phyloP scores from a whole-genome alignment of 495 filamentous ascomycete species.

The Jackrogersella minutella region DNA sequence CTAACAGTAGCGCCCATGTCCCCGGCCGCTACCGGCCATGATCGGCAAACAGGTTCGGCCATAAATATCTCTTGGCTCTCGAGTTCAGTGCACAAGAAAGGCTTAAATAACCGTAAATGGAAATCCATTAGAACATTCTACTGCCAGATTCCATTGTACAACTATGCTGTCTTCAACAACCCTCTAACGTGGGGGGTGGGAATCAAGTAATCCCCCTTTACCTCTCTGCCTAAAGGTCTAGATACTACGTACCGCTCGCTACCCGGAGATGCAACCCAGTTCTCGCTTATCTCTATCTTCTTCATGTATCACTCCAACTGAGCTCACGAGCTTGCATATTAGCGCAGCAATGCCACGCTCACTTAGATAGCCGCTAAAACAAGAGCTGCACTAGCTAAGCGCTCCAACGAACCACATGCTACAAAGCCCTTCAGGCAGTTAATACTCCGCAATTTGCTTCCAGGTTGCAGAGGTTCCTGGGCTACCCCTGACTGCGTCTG shows the following conservation, averaged over 20 bases:
- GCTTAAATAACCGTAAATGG: slow-evolving; percentile 10
- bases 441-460: slow-evolving; percentile 29
- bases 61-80: slow-evolving; percentile 24
- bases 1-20: background rate
- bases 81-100: background rate
- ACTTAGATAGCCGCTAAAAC: slow-evolving; percentile 27
- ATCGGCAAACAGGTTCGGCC: slow-evolving; percentile 22
- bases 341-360: slow-evolving; percentile 16
- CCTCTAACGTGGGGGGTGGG: background rate
- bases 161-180: background rate
- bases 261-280: slow-evolving; percentile 4
- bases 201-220: slow-evolving; percentile 18
- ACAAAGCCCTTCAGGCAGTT: slow-evolving; percentile 28
- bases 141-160: slow-evolving; percentile 3
- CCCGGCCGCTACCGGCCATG: slow-evolving; percentile 24
- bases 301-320: slow-evolving; percentile 14
- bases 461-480: slow-evolving; percentile 18
- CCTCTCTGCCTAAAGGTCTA: slow-evolving; percentile 18
- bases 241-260: background rate
- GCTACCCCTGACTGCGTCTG: slow-evolving; percentile 29
- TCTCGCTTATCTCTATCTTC: slow-evolving; percentile 25
- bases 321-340: slow-evolving; percentile 23
- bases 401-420: slow-evolving; percentile 23
- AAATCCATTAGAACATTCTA: background rate
- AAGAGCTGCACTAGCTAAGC: slow-evolving; percentile 30